Evolutionary conservation across 2,329 filamentous ascomycete species (phyloP), one percentile per base, ranked within the genome.

Genomic region (Dryadomyces sulphureus): DNA sequence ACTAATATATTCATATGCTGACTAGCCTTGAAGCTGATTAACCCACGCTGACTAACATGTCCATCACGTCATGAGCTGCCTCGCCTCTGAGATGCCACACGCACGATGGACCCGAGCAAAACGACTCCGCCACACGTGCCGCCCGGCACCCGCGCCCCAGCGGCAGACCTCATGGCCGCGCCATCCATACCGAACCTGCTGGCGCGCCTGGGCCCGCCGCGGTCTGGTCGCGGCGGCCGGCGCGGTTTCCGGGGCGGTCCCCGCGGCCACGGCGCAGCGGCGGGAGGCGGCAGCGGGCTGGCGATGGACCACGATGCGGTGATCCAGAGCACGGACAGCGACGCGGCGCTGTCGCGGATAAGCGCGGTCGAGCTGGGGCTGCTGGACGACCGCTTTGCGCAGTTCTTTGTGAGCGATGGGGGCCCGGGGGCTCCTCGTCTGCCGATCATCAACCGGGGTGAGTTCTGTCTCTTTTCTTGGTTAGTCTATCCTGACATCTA

Each of bases 401-500:
- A 66, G 45, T 70, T 71, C 46, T 87, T 95, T 59, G 79, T 83
- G 2, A 58, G 54, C 50, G 45, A 55, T 14, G 63, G 62, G 40
- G 70, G 67, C 49, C 65, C 69, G 16, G 56, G 68, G 2, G 66
- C 76, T 12, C 74, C 84, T 52, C 73, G 90, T 48, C 72, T 93
- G 52, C 92, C 92, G 44, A 85, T 98, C 51, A 94, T 98, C 57
- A 96, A 98, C 59, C 72, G 90, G 76, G 90, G 90, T 87, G 62
- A 53, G 67, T 36, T 5, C 27, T 14, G 27, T 30, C 7, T 30
- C 14, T 14, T 30, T 14, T 14, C 7, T 14, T 30, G 7, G 7
- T 14, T 14, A 30, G 27, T 14, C 27, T 30, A 7, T 7, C 27
- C 27, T 30, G 27, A 14, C 7, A 30, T 7, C 7, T 53, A 90